Percentiles rank a stretch among this genome's conserved stretches.
Evolutionary conservation across 345 rosid genomes (phyloP).

Genomic region (Noccaea bulbosa): DNA sequence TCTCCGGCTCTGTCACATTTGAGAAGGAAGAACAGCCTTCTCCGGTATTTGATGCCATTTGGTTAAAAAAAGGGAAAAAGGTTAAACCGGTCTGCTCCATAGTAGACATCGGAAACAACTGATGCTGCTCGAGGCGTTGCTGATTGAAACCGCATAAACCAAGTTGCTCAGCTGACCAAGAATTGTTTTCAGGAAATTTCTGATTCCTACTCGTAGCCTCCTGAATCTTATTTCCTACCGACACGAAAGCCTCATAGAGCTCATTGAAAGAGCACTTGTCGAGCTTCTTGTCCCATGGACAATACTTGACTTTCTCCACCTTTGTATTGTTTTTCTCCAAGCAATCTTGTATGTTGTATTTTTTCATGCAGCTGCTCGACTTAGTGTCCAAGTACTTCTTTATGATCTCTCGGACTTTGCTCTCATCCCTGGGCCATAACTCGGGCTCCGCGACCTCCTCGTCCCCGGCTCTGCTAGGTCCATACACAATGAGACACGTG

Average conservation of each 20-base stretch:
- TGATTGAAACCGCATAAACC: conserved; percentile 33
- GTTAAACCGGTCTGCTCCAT: conserved; percentile 19
- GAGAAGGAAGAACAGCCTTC: conserved; percentile 11
- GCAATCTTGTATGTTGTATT: conserved; percentile 32
- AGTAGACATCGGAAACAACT: conserved; percentile 32
- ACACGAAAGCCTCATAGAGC: conserved; percentile 21
- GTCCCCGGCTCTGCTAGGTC: conserved; percentile 38
- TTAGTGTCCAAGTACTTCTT: conserved; percentile 41
- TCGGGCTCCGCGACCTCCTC: conserved; percentile 36
- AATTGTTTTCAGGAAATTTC: neutral
- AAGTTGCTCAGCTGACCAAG: conserved; percentile 39
- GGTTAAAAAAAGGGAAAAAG: conserved; percentile 22
- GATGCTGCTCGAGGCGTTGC: conserved; percentile 35
- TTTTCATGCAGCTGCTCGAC: conserved; percentile 35
- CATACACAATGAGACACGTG: conserved; percentile 49
- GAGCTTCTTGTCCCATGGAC: conserved; percentile 39
- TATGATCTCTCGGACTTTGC: conserved; percentile 40
- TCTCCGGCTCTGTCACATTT: conserved; percentile 22
- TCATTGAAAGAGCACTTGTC: conserved; percentile 35
- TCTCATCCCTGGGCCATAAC: conserved; percentile 40
- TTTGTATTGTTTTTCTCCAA: conserved; percentile 25
- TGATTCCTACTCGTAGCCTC: conserved; percentile 37
- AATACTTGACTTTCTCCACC: conserved; percentile 33
- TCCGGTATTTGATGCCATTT: neutral
- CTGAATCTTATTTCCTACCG: conserved; percentile 37